Evolutionary conservation across 179 eudicot genomes (phyloP).

Genomic region (Beta macrorhiza): DNA sequence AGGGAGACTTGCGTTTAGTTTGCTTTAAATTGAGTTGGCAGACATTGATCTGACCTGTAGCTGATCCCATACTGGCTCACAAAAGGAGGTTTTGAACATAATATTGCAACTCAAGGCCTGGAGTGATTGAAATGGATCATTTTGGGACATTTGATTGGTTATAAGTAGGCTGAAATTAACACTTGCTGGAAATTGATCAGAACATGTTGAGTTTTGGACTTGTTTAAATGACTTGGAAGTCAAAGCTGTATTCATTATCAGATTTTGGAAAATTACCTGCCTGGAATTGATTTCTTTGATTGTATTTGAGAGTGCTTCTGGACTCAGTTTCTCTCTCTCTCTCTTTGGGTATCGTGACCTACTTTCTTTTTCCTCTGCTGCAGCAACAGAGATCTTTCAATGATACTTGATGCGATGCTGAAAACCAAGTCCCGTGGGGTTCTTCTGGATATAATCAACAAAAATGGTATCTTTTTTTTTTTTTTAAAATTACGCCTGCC

Average conservation of each 20-base stretch:
- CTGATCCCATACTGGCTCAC: not conserved
- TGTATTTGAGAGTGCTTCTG: not conserved
- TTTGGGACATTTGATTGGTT: not conserved
- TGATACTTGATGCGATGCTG: slow-evolving; percentile 91
- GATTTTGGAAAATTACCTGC: not conserved
- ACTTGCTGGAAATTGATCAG: not conserved
- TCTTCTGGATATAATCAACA: slow-evolving; percentile 76
- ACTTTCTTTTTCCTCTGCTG: slow-evolving; percentile 17
- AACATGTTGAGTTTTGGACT: not conserved
- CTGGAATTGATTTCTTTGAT: not conserved
- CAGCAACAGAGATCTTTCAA: slow-evolving; percentile 94
- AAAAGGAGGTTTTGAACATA: not conserved
- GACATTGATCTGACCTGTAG: not conserved
- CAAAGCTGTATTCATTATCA: not conserved
- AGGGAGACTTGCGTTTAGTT: not conserved
- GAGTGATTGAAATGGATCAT: not conserved
- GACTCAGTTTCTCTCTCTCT: not conserved
- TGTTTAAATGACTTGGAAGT: not conserved
- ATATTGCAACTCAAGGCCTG: not conserved
- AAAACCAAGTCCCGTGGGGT: slow-evolving; percentile 84
- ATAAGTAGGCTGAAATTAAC: too few species aligned
- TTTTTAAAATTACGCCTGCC: not conserved
- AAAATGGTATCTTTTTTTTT: slow-evolving; percentile 61
- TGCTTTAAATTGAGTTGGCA: not conserved
- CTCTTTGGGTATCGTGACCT: not conserved